Base-by-base conservation (phyloP, 2,329 filamentous ascomycete genomes). In the Aspergillus aculeatinus region DNA sequence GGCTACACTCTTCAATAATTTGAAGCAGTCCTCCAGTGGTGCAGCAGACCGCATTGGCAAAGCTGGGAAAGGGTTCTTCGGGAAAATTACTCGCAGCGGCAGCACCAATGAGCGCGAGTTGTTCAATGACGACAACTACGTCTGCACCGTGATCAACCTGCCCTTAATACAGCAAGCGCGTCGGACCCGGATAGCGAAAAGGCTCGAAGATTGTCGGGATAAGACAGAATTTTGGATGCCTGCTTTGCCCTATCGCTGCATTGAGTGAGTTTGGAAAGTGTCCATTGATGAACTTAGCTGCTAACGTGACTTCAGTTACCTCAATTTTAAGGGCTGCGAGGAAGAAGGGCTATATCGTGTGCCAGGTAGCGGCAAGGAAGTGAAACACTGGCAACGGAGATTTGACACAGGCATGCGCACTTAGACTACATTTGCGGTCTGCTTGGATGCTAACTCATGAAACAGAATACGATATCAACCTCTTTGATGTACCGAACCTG, bases 141-240 rank as follows among this genome's bases (percentile, higher is more conserved):
- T 89, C 57, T 83, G 92, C 69, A 91, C 89, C 67, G 87, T 96
- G 48, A 91, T 98, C 73, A 96, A 95, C 69, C 81, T 90, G 53
- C 92, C 92, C 1, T 80, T 98, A 31, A 83, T 96, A 27, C 89
- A 96, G 73, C 94, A 98, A 77, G 93, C 93, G 6, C 87, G 94
- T n/a, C 82, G 88, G 64, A 97, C 94, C 0, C 86, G 94, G 64
- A 97, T 98, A 72, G 96, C 92, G 7, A 96, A 94, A 76, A 87
- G 89, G 31, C 80, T 98, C 48, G 91, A 96, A 71, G 87, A 90
- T 62, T 96, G 93, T 10, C 86, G 89, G 63, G 94, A 98, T 72
- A 97, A 97, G 81, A 98, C 94, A 0, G 94, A 97, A 72, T 98
- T 96, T 72, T 98, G 94, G 94, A 96, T 98, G 93, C 94, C 94